A percentile compares a stretch with the other conserved stretches of the same genome.
These are phyloP conservation scores for Lentinula sp. DNA, from an alignment of 768 basidiomycete species.

Conservation along the genomic window DNA sequence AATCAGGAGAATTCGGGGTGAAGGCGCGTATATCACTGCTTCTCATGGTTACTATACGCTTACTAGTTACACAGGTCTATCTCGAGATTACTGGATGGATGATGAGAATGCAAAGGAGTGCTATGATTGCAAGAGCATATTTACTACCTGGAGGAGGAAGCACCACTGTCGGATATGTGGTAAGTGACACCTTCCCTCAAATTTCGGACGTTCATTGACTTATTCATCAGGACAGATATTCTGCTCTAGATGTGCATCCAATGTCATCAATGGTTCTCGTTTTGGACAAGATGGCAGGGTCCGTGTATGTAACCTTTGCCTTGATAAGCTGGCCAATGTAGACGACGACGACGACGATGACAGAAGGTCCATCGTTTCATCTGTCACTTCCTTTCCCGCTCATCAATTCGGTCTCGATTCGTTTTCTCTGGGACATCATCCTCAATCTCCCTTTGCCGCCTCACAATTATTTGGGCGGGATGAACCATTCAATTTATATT, in stretches of 20 bases:
- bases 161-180: slow-evolving; percentile 99
- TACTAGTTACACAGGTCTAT: slow-evolving; percentile 49
- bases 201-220: neutral
- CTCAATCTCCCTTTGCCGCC: slow-evolving; percentile 84
- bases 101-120: slow-evolving; percentile 95
- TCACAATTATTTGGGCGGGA: slow-evolving; percentile 79
- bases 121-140: slow-evolving; percentile 91
- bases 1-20: slow-evolving; percentile 84
- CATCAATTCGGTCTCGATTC: slow-evolving; percentile 62
- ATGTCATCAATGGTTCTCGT: slow-evolving; percentile 89
- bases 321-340: slow-evolving; percentile 86
- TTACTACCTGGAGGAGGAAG: slow-evolving; percentile 91
- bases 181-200: slow-evolving; percentile 23
- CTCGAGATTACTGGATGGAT: slow-evolving; percentile 98
- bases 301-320: slow-evolving; percentile 90
- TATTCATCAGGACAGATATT: slow-evolving; percentile 79
- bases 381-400: slow-evolving; percentile 64
- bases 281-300: slow-evolving; percentile 96
- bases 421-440: slow-evolving; percentile 33
- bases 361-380: slow-evolving; percentile 73
- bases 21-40: slow-evolving; percentile 44
- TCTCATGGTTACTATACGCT: slow-evolving; percentile 4
- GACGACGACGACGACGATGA: slow-evolving; percentile 91
- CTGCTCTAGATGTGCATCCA: slow-evolving; percentile 94
- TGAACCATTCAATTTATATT: slow-evolving; percentile 76